Percentiles rank a stretch among this genome's conserved stretches.
phyloP scores from a whole-genome alignment of 345 rosid species.

The Aquilaria yunnanensis region DNA sequence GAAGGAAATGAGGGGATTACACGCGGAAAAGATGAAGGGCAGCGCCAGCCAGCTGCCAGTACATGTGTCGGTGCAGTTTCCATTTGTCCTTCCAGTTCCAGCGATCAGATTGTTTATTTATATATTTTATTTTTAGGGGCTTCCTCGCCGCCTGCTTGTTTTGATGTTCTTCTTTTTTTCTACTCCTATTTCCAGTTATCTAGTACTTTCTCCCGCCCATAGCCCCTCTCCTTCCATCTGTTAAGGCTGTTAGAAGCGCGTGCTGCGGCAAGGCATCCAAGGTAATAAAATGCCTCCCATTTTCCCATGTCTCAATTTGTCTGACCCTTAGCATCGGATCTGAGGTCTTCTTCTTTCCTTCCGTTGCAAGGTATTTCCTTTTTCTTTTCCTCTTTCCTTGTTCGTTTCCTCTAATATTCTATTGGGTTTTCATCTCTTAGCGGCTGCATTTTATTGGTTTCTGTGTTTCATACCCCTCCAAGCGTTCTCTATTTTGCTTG shows the following conservation, averaged over 20 bases:
- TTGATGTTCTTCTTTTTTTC: background rate
- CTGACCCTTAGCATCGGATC: background rate
- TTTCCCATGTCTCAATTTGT: background rate
- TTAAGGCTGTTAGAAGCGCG: background rate
- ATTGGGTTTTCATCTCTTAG: too few species aligned
- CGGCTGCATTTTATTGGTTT: too few species aligned
- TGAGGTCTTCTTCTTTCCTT: background rate
- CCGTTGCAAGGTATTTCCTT: conserved; percentile 3
- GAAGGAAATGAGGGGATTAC: too few species aligned
- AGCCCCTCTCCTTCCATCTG: background rate
- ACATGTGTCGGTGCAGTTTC: background rate
- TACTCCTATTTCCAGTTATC: background rate
- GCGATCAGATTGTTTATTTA: background rate
- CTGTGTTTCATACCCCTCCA: too few species aligned
- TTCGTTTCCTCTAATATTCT: background rate
- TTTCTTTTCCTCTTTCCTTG: background rate
- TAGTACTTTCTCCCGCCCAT: background rate
- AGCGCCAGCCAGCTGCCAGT: too few species aligned
- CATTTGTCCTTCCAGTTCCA: background rate
- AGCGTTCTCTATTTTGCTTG: too few species aligned
- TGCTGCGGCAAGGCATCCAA: too few species aligned
- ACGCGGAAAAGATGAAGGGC: too few species aligned
- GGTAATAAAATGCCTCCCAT: too few species aligned
- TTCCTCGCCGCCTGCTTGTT: background rate
- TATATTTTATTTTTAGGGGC: background rate